Evolutionary conservation across 306 rosid genomes (phyloP).

Genomic region (Acacia confusa): DNA sequence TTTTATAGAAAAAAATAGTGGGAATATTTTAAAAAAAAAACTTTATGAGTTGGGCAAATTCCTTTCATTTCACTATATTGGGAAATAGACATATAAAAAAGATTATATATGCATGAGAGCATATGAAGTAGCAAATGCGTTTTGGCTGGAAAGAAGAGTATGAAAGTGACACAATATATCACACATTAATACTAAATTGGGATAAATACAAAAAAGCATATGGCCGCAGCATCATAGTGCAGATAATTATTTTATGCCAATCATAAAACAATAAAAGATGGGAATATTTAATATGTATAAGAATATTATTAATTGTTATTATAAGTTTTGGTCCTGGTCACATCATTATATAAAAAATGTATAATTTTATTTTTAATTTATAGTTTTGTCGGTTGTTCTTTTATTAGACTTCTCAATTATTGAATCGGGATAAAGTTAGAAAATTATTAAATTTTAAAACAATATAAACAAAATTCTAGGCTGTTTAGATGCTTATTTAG

Average conservation of each 20-base stretch:
- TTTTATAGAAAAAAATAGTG: background rate
- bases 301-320: background rate
- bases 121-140: constrained; percentile 29
- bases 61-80: constrained; percentile 16
- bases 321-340: too few relatives aligned
- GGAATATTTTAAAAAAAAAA: background rate
- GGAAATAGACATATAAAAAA: background rate
- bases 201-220: background rate
- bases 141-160: constrained; percentile 22
- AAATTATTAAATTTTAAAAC: too few relatives aligned
- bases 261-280: background rate
- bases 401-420: too few relatives aligned
- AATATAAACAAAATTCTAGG: too few relatives aligned
- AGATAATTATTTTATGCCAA: background rate
- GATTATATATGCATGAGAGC: constrained; percentile 1
- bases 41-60: background rate
- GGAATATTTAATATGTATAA: too few relatives aligned
- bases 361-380: too few relatives aligned
- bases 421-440: too few relatives aligned
- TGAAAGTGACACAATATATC: constrained; percentile 24
- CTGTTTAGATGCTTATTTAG: too few relatives aligned
- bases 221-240: background rate
- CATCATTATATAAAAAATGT: too few relatives aligned
- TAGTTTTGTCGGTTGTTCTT: too few relatives aligned
- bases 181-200: background rate